phyloP scores from a whole-genome alignment of 2,329 filamentous ascomycete genomes.

The Trichoderma sp. region DNA sequence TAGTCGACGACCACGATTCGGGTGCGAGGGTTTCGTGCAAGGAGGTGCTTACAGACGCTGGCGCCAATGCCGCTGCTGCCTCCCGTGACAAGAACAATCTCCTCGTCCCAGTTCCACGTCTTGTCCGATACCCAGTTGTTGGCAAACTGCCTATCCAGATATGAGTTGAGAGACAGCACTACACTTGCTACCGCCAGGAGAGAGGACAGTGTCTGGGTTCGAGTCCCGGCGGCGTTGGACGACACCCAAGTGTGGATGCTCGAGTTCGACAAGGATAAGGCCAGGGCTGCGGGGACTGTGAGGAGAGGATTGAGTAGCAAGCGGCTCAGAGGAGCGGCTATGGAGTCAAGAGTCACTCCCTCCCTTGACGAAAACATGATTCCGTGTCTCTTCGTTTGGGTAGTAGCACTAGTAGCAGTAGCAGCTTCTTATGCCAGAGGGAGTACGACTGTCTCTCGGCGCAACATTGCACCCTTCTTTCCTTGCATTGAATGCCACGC shows the following conservation, averaged over 20 bases:
- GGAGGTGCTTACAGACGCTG: constrained; percentile 38
- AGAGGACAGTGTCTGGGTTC: constrained; percentile 19
- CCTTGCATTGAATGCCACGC: background rate
- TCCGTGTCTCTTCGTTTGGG: background rate
- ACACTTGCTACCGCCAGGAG: constrained; percentile 28
- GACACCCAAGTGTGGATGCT: constrained; percentile 8
- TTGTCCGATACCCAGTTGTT: constrained; percentile 36
- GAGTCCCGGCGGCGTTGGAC: constrained; percentile 1
- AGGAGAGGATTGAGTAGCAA: constrained; percentile 33
- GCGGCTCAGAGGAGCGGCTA: constrained; percentile 30
- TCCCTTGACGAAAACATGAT: constrained; percentile 34
- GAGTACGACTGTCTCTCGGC: background rate
- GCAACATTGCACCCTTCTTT: background rate
- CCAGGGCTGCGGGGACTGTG: constrained; percentile 30
- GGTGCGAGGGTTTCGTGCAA: constrained; percentile 35
- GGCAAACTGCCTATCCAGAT: constrained; percentile 33
- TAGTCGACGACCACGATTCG: constrained; percentile 44
- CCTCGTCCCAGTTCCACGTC: constrained; percentile 42
- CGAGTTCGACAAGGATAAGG: constrained; percentile 23
- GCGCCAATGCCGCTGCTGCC: constrained; percentile 48
- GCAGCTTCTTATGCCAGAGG: background rate
- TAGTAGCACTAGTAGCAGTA: background rate
- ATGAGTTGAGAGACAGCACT: constrained; percentile 33
- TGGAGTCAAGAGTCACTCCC: constrained; percentile 36
- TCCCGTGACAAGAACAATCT: constrained; percentile 47